A percentile compares a stretch with the other conserved stretches of the same genome.
Conservation (phyloP, 2,329 filamentous ascomycete species). For the Ilyonectria robusta region DNA sequence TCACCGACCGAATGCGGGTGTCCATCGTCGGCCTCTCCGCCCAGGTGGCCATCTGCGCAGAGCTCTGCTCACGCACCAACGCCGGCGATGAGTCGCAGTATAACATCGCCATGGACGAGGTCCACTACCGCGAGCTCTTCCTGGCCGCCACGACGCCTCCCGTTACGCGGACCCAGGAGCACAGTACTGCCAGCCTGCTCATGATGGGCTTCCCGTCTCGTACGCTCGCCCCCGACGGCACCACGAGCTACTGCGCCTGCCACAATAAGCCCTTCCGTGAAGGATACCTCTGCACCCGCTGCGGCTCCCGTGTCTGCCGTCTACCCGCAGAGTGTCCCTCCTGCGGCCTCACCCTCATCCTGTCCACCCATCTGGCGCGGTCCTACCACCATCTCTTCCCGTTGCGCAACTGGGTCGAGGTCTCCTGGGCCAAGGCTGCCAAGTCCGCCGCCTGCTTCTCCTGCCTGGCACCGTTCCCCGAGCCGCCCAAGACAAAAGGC, state of each 20-base stretch:
- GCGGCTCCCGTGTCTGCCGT: constrained; percentile 88
- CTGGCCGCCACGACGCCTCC: constrained; percentile 92
- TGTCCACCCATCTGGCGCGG: constrained; percentile 93
- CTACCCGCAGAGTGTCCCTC: constrained; percentile 92
- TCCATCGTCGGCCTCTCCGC: constrained; percentile 92
- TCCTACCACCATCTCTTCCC: constrained; percentile 96
- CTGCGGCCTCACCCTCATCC: constrained; percentile 91
- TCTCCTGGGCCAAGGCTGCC: constrained; percentile 82
- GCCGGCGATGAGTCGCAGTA: constrained; percentile 83
- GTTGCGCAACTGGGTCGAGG: constrained; percentile 90
- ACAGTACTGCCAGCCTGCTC: constrained; percentile 76
- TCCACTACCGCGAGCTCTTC: constrained; percentile 89
- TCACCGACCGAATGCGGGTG: constrained; percentile 87
- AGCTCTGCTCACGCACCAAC: constrained; percentile 91
- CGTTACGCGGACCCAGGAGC: constrained; percentile 77
- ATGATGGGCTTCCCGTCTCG: constrained; percentile 99
- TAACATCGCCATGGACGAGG: constrained; percentile 82
- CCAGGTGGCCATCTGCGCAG: constrained; percentile 91
- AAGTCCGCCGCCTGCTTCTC: constrained; percentile 79
- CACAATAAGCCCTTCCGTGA: constrained; percentile 86
- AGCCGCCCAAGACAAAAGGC: constrained; percentile 49
- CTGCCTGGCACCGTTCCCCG: constrained; percentile 82
- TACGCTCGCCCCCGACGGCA: constrained; percentile 76
- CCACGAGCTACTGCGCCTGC: constrained; percentile 87
- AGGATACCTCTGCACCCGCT: constrained; percentile 93